phyloP scores from a whole-genome alignment of 768 basidiomycete genomes.

The Imleria badia region DNA sequence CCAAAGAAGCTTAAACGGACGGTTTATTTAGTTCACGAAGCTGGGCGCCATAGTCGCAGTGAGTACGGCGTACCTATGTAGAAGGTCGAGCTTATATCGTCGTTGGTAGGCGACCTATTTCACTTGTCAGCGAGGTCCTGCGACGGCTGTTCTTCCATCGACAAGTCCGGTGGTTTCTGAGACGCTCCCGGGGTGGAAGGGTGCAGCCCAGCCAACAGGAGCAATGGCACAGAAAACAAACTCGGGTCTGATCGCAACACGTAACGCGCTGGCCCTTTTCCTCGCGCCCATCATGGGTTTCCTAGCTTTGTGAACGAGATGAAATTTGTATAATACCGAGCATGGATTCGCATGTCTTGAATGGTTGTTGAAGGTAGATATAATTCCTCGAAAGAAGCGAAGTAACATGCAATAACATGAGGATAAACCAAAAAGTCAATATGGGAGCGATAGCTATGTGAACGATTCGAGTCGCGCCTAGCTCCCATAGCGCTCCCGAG shows the following conservation, averaged over 20 bases:
- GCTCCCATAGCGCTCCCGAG: slow-evolving; percentile 37
- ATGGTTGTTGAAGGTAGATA: slow-evolving; percentile 11
- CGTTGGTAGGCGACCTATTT: slow-evolving; percentile 61
- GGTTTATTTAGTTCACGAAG: slow-evolving; percentile 42
- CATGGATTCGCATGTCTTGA: neutral
- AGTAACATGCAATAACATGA: slow-evolving; percentile 9
- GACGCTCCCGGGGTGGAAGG: slow-evolving; percentile 44
- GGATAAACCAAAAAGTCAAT: slow-evolving; percentile 17
- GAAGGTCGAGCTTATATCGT: slow-evolving; percentile 2
- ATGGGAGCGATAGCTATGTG: slow-evolving; percentile 8
- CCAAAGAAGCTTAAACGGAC: neutral
- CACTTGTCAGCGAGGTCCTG: slow-evolving; percentile 66
- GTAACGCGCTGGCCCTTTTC: slow-evolving; percentile 21
- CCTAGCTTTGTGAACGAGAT: slow-evolving; percentile 20
- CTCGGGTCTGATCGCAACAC: slow-evolving; percentile 18
- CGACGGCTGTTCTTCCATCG: slow-evolving; percentile 48
- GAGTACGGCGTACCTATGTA: slow-evolving; percentile 18
- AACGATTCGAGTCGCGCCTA: slow-evolving; percentile 16
- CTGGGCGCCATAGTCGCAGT: slow-evolving; percentile 65
- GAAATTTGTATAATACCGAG: neutral
- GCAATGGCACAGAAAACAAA: slow-evolving; percentile 21
- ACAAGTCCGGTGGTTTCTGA: slow-evolving; percentile 69
- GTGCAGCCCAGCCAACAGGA: slow-evolving; percentile 10
- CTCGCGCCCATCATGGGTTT: slow-evolving; percentile 31
- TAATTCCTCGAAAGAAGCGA: slow-evolving; percentile 17